A percentile compares a stretch with the other conserved stretches of the same genome.
phyloP scores from a whole-genome alignment of 1,139 yeast species.

The Taiozyma sp. region DNA sequence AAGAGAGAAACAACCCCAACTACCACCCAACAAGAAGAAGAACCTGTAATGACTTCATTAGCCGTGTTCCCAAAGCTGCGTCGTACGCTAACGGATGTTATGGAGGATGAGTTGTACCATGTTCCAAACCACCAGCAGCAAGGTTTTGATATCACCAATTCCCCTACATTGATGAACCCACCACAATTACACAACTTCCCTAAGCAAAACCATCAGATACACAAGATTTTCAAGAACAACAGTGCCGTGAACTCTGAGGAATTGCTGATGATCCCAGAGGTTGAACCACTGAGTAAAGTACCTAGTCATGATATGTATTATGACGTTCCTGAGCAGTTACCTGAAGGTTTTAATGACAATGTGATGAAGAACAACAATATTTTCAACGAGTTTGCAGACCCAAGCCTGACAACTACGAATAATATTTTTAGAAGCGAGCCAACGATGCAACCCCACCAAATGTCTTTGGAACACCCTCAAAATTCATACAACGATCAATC shows the following conservation, averaged over 20 bases:
- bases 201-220: conserved; percentile 6
- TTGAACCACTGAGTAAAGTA: conserved; percentile 14
- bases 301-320: conserved; percentile 24
- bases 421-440: conserved; percentile 5
- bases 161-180: neutral
- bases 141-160: conserved; percentile 1
- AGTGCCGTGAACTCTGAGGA: conserved; percentile 24
- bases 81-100: conserved; percentile 53
- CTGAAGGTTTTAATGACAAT: conserved; percentile 10
- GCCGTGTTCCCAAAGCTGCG: conserved; percentile 43
- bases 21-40: neutral
- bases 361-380: conserved; percentile 11
- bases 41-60: conserved; percentile 38
- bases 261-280: conserved; percentile 22
- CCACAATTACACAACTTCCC: conserved; percentile 10
- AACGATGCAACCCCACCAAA: neutral
- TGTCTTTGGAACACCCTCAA: neutral
- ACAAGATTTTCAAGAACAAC: conserved; percentile 14
- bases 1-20: neutral
- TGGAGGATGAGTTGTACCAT: conserved; percentile 63
- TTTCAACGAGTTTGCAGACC: conserved; percentile 35
- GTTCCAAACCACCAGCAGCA: conserved; percentile 29
- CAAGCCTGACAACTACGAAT: conserved; percentile 30
- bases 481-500: conserved; percentile 1
- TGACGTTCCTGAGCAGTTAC: conserved; percentile 19